phyloP scores from a whole-genome alignment of 2,329 filamentous ascomycete species.

The Epicoccum sorghinum region DNA sequence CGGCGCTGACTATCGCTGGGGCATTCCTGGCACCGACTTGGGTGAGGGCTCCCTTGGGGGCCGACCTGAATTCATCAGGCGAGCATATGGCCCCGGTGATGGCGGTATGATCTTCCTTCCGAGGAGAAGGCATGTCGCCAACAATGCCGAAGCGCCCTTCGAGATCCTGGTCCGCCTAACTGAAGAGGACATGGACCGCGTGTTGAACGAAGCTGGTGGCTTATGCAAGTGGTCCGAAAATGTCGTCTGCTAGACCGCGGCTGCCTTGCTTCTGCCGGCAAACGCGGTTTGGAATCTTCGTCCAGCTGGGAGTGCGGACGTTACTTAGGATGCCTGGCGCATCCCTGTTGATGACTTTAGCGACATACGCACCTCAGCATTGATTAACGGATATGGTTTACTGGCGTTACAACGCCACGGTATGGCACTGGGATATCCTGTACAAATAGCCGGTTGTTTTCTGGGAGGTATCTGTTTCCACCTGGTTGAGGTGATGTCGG shows the following conservation, averaged over 20 bases:
- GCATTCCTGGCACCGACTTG: constrained; percentile 42
- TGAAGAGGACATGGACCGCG: constrained; percentile 40
- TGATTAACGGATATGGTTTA: constrained; percentile 25
- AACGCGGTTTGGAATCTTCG: constrained; percentile 5
- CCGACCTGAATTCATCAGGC: constrained; percentile 43
- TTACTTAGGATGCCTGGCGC: constrained; percentile 20
- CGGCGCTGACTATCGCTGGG: constrained; percentile 40
- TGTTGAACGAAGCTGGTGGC: constrained; percentile 37
- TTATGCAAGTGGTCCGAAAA: constrained; percentile 37
- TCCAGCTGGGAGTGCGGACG: constrained; percentile 4
- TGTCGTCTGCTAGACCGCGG: constrained; percentile 26
- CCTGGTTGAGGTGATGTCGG: constrained; percentile 12
- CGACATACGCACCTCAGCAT: constrained; percentile 18
- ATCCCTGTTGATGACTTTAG: constrained; percentile 22
- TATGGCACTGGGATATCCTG: constrained; percentile 43
- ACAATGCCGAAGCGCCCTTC: constrained; percentile 40
- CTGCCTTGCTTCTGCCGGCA: constrained; percentile 2
- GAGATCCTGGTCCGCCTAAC: constrained; percentile 44
- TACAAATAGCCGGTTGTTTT: constrained; percentile 34
- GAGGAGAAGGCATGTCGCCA: constrained; percentile 28
- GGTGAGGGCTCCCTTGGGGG: constrained; percentile 29
- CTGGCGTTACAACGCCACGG: constrained; percentile 24
- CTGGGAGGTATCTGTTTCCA: constrained; percentile 14
- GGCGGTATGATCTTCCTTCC: constrained; percentile 46
- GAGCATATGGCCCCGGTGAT: constrained; percentile 37